A percentile compares a stretch with the other conserved stretches of the same genome.
phyloP scores from a whole-genome alignment of 2,329 filamentous ascomycete genomes.

The Diaporthe citriasiana region DNA sequence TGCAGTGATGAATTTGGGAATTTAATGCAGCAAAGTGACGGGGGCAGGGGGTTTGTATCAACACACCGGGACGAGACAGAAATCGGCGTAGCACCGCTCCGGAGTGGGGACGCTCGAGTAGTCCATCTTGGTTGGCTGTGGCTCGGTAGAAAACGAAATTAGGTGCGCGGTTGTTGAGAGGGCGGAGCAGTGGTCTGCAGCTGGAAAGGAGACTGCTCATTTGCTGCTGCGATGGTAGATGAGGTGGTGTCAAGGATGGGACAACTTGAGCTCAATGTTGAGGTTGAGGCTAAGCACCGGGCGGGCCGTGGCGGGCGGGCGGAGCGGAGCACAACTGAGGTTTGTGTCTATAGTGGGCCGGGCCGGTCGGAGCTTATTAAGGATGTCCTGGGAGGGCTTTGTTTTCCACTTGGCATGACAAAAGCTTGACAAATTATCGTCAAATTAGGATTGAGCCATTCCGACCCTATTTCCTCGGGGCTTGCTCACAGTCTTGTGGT shows the following conservation, averaged over 20 bases:
- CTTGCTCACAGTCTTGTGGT: not conserved
- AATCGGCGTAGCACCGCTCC: conserved; percentile 84
- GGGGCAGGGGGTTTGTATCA: no score
- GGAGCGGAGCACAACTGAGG: conserved; percentile 11
- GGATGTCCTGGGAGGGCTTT: not conserved
- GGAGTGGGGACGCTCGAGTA: conserved; percentile 74
- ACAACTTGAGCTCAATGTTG: not conserved
- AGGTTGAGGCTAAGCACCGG: not conserved
- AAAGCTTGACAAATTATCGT: not conserved
- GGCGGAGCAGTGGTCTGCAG: not conserved
- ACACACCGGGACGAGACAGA: conserved; percentile 87
- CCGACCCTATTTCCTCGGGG: not conserved
- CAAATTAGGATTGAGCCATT: not conserved
- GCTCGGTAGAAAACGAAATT: conserved; percentile 1
- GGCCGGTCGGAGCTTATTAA: not conserved
- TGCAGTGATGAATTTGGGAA: not conserved
- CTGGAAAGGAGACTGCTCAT: not conserved
- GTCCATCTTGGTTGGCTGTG: conserved; percentile 52
- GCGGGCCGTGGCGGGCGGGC: conserved; percentile 10
- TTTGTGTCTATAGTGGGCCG: conserved; percentile 3
- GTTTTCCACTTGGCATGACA: not conserved
- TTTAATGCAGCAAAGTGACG: not conserved
- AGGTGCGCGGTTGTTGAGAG: not conserved
- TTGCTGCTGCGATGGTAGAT: not conserved
- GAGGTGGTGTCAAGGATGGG: no score